A percentile compares a stretch with the other conserved stretches of the same genome.
phyloP scores from a whole-genome alignment of 164 flowering plant genomes.

The Chimonanthus praecox region DNA sequence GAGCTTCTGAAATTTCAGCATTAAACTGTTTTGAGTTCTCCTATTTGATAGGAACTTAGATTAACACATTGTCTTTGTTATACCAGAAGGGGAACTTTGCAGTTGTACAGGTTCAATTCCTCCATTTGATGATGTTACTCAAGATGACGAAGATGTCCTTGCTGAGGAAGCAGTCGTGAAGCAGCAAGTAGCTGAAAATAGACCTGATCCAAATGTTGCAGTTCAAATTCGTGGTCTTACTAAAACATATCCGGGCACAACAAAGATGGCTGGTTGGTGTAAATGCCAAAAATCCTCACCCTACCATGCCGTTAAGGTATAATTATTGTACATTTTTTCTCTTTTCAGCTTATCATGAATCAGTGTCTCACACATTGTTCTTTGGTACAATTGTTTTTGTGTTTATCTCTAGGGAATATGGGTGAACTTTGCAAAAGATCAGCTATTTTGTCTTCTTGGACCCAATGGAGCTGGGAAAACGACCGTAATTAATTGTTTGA shows the following conservation, averaged over 20 bases:
- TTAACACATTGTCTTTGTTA: constrained; percentile 5
- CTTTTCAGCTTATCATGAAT: not conserved
- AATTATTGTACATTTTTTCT: not conserved
- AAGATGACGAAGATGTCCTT: constrained; percentile 89
- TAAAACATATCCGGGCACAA: constrained; percentile 77
- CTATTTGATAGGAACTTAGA: constrained; percentile 3
- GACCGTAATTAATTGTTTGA: constrained; percentile 87
- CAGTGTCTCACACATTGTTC: not conserved
- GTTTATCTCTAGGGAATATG: constrained; percentile 66
- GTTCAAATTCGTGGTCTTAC: constrained; percentile 90
- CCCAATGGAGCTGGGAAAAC: constrained; percentile 99
- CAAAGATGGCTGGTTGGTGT: constrained; percentile 50
- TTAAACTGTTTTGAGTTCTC: not conserved
- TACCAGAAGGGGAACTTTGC: constrained; percentile 73
- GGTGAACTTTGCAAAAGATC: constrained; percentile 83
- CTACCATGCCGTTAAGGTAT: constrained; percentile 88
- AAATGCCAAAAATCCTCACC: constrained; percentile 63
- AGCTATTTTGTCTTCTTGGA: constrained; percentile 96
- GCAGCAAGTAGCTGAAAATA: constrained; percentile 45
- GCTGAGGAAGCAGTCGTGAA: constrained; percentile 77
- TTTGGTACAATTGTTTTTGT: not conserved
- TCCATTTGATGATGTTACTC: constrained; percentile 36
- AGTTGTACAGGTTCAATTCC: constrained; percentile 62
- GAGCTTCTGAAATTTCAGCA: constrained; percentile 7
- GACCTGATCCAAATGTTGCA: constrained; percentile 56